Evolutionary conservation across 345 rosid species (phyloP).

Genomic region (Lenwebbia sp.): DNA sequence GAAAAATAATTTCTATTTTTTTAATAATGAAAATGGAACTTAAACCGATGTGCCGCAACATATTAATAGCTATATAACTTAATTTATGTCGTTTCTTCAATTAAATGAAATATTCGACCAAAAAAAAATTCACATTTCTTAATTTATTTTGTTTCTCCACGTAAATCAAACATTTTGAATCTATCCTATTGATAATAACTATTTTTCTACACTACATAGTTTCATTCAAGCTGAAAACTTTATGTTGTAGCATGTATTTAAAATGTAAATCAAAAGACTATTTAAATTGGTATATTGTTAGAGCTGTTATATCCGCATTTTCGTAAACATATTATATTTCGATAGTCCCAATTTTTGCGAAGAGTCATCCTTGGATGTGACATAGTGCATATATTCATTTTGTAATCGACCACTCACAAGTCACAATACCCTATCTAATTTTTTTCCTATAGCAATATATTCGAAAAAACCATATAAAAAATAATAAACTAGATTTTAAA

Average conservation of each 20-base stretch:
- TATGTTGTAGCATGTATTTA: neutral
- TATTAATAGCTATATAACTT: neutral
- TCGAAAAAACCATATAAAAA: neutral
- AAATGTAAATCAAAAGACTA: neutral
- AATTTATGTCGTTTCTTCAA: too few relatives aligned
- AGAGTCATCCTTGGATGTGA: neutral
- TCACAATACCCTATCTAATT: neutral
- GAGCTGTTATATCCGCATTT: neutral
- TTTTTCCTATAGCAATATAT: neutral
- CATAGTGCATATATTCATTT: neutral
- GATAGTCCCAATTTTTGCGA: neutral
- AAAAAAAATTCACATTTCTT: neutral
- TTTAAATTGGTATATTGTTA: neutral
- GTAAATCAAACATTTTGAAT: neutral
- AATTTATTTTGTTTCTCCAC: neutral
- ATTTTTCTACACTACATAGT: neutral
- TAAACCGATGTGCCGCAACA: neutral
- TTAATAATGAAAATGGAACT: neutral
- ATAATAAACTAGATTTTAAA: neutral
- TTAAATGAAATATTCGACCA: too few relatives aligned
- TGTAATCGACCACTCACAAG: neutral
- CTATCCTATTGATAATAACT: neutral
- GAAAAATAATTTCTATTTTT: neutral
- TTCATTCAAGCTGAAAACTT: neutral
- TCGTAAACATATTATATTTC: neutral